Evolutionary conservation across 2,329 filamentous ascomycete genomes (phyloP), one percentile per base, ranked within the genome.

Genomic region (Hypoxylon sp.): DNA sequence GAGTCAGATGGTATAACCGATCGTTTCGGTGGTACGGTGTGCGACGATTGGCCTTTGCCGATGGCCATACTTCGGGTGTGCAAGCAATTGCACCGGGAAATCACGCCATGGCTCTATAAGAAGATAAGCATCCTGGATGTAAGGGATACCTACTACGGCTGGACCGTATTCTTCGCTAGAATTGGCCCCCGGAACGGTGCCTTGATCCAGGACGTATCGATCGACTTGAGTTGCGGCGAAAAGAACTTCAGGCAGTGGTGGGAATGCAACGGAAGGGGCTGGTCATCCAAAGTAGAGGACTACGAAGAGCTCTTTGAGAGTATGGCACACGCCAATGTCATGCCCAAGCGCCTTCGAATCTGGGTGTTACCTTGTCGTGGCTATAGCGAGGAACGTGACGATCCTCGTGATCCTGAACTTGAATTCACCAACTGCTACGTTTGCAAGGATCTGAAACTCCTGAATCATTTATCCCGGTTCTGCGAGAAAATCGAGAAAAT

Each of bases 11-110:
- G 25, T 5, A 25, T 25, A 25, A 25, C 4, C 25, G 25, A 25
- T 5, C 3, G 3, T 2, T 25, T 5, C 4, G 1, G 3, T 25
- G 1, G 2, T 25, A 5, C 4, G 4, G 25, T 13, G 23, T 25
- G 11, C 2, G 5, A 9, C 2, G 28, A 36, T 5, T 14, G 17
- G 32, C 32, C 28, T 14, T 5, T 17, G 17, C 48, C 38, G 19
- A 45, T 38, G 5, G 6, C 9, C 0, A 6, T 59, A 14, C 23
- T 65, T n/a, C 36, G 7, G 17, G 14, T 41, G 2, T 59, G 62
- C 43, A 56, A 55, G 55, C 56, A 60, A 19, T 30, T 63, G 0
- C 28, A 59, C 30, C 1, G 5, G 6, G 55, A 63, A 45, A 2
- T 53, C 13, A 38, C 48, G 1, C 11, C 53, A 9, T 2, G 30